Evolutionary conservation across 345 rosid species (phyloP), one percentile per base, ranked within the genome.

Genomic region (Aquilaria yunnanensis): DNA sequence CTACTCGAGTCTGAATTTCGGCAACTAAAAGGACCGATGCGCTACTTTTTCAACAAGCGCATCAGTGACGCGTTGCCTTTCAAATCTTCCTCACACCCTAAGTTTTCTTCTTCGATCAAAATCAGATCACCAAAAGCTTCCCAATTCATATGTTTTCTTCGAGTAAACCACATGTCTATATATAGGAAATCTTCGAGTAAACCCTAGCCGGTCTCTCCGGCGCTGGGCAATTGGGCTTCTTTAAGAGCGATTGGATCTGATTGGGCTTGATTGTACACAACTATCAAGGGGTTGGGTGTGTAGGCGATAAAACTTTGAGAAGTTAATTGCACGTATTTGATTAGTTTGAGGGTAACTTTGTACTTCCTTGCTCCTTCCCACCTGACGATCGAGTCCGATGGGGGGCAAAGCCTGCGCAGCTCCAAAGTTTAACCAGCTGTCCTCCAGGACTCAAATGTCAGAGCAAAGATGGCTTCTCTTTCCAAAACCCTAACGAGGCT

Each of bases 11-110:
- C 2, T 12, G 4, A 32, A 46, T 78, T 32, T 78, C 29, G 82
- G 82, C 82, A 78, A 78, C 78, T 72, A 74, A 78, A 78, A 78
- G 78, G 76, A 73, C 82, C 63, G 82, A 65, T 70, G 71, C 74
- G 76, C 78, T 71, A 77, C 59, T 14, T 37, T 9, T 10, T 7
- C 1, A 52, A 48, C 49, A 23, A 61, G 76, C 78, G 61, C 71
- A 65, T 65, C 82, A 71, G 78, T 55, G 76, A 78, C 82, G 78
- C 57, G 32, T 74, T 78, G 82, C 82, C 82, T 54, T 67, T 9
- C 3, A 37, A 1, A 23, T 23, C 23, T 23, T 23, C 23, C 23
- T 23, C 23, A 23, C 23, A 23, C 23, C 11, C 11, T 11, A 50
- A 3, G n/a, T 14, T 71, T 41, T 0, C 45, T 41, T 23, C 12